These are phyloP conservation scores for Laetiporus sulphureus DNA, from an alignment of 1,284 basidiomycete species.

Conservation along the genomic window DNA sequence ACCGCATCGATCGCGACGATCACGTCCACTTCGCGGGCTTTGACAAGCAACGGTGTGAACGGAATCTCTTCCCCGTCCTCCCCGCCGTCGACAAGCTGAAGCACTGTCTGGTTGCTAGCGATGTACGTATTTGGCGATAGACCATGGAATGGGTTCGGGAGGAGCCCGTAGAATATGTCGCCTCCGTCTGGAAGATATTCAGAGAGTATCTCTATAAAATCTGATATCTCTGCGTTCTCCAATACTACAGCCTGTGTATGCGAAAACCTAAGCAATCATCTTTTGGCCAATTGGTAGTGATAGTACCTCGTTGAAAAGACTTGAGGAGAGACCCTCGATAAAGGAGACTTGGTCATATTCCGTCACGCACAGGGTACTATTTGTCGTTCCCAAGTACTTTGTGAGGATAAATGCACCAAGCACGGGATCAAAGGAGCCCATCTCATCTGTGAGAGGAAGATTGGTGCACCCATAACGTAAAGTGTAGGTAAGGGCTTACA, in stretches of 20 bases:
- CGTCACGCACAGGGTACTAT: constrained; percentile 34
- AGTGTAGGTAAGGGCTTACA: constrained; percentile 28
- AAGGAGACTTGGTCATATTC: constrained; percentile 43
- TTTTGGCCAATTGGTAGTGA: no score
- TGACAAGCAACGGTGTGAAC: constrained; percentile 45
- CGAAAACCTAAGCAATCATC: no score
- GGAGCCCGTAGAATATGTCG: no score
- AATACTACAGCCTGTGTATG: constrained; percentile 16
- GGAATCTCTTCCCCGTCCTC: constrained; percentile 40
- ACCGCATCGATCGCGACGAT: constrained; percentile 48
- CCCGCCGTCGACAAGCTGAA: constrained; percentile 36
- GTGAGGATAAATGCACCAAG: constrained; percentile 38
- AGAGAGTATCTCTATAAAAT: no score
- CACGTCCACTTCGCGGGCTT: constrained; percentile 41
- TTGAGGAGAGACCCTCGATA: constrained; percentile 35
- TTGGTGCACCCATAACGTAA: not conserved
- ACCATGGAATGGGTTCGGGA: constrained; percentile 39
- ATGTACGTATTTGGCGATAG: constrained; percentile 30
- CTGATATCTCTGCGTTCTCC: no score
- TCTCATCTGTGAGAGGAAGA: constrained; percentile 26
- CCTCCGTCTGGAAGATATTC: no score
- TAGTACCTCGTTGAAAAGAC: constrained; percentile 34
- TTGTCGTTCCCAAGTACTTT: constrained; percentile 35
- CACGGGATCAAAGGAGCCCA: constrained; percentile 40
- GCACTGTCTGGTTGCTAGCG: constrained; percentile 26